A percentile compares a stretch with the other conserved stretches of the same genome.
Evolutionary conservation across 2,329 filamentous ascomycete genomes (phyloP).

Genomic region (Uncinocarpus reesii): DNA sequence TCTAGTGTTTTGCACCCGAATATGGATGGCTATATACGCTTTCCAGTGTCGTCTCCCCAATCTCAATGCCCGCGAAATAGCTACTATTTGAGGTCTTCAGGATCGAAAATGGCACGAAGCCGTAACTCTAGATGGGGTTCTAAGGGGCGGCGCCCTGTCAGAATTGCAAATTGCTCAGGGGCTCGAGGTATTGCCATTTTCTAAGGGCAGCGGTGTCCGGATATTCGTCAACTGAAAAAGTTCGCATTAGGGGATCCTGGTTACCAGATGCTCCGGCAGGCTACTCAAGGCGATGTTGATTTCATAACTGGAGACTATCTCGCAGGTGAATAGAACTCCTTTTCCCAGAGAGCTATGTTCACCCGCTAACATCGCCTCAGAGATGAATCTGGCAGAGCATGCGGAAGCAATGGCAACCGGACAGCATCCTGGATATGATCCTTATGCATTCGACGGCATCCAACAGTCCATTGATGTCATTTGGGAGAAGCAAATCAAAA

Average conservation of each 20-base stretch:
- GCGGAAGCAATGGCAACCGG: slow-evolving; percentile 33
- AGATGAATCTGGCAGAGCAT: slow-evolving; percentile 41
- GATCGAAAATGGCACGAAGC: neutral
- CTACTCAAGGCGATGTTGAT: slow-evolving; percentile 34
- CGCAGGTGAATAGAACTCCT: slow-evolving; percentile 25
- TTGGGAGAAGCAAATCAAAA: slow-evolving; percentile 42
- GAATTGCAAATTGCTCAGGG: slow-evolving; percentile 24
- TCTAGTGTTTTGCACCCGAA: too few relatives aligned
- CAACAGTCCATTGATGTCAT: slow-evolving; percentile 39
- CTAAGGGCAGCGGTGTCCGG: neutral
- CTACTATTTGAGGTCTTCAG: neutral
- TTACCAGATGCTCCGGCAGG: slow-evolving; percentile 31
- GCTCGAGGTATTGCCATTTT: slow-evolving; percentile 14
- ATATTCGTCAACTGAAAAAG: neutral
- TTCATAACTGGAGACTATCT: slow-evolving; percentile 48
- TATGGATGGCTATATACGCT: too few relatives aligned
- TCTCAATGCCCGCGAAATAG: too few relatives aligned
- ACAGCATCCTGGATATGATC: slow-evolving; percentile 37
- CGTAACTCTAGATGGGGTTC: slow-evolving; percentile 8
- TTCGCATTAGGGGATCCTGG: slow-evolving; percentile 24
- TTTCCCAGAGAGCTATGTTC: neutral
- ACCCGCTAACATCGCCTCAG: slow-evolving; percentile 19
- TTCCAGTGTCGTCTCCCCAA: too few relatives aligned
- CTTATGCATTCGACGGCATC: slow-evolving; percentile 42
- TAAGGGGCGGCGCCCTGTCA: slow-evolving; percentile 18